Evolutionary conservation across 257 asterid genomes (phyloP), one percentile per base, ranked within the genome.

Genomic region (Nicotiana benthamiana): DNA sequence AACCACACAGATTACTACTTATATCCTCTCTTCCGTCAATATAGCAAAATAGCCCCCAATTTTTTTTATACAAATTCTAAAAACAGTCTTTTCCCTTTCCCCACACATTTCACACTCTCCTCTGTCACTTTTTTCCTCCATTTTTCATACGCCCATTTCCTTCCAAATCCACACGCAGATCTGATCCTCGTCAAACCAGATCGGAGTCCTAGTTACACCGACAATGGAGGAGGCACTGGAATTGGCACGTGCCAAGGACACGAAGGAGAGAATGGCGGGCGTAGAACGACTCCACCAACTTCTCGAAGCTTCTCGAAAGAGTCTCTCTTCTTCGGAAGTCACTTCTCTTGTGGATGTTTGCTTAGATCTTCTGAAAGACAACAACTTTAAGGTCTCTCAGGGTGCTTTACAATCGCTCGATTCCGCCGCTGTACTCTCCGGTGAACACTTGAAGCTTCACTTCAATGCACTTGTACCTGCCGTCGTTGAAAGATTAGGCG

Each of bases 211-310:
- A 63, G 77, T 22, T 43, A 40, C 80, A 64, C 83, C 2, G 80
- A 74, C 84, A 40, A 94, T 96, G 99, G 99, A 96, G 94, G 98
- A 89, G 90, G 99, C 98, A 48, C 83, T 96, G 78, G 98, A 94
- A 83, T 86, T 91, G 90, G 94, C 93, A 85, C 97, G 97, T 79
- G 97, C 97, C 9, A 96, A 96, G 93, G 99, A 96, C 89, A 96
- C 99, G 36, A 96, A 96, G 90, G 97, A 96, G 90, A 89, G 99
- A 85, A 96, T 96, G 99, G 98, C 99, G 1, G 99, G 97, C 22
- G 97, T 94, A 65, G 99, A 96, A 89, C 92, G 92, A 77, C 97
- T 96, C 82, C 94, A 94, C 87, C 93, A 96, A 80, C 95, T 90
- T 30, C 95, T 96, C 65, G 99, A 96, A 91, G 90, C 97, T 80